Evolutionary conservation across 108 stramenopile genomes (phyloP), one percentile per base, ranked within the genome.

Genomic region (Conticribra guillardii): DNA sequence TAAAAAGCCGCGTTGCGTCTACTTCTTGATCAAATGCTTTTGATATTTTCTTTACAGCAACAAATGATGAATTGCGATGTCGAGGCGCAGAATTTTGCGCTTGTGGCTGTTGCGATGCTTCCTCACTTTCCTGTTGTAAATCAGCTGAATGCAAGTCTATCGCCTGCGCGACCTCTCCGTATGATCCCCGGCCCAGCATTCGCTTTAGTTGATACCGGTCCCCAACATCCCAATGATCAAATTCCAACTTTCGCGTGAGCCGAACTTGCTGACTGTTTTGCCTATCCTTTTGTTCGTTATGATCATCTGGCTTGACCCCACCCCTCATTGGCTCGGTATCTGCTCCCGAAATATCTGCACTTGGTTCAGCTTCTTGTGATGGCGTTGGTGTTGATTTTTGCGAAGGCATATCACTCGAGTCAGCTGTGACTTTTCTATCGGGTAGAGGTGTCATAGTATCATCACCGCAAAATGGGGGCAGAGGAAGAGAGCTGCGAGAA

Each of bases 121-220:
- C 59, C 29, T 45, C 41, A 33, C 60, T 54, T 5, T 48, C 60
- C 54, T 48, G 27, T 9, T 53, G 59, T 26, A 60, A 60, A 34
- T 37, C 53, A 29, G 27, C 60, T 4, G 62, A 69, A 30, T 71
- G 52, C 41, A 84, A 75, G 76, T 99, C 97, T 28, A 84, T 62
- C 17, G 96, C 97, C 79, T 99, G 96, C 19, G 96, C 98, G 29
- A 99, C 98, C 69, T 98, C 96, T 5, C 98, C 98, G 63, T 99
- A 99, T 11, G 92, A 93, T 15, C 98, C 98, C 45, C 88, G 79
- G 3, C 98, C 98, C 26, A 99, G 80, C 47, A 94, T 85, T 23
- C 96, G 76, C 46, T 89, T 69, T 53, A 96, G 47, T 64, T 93
- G 68, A 75, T 96, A 98, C 22, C 95, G 87, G 63, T 85, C 84